Evolutionary conservation across 345 rosid species (phyloP), one percentile per base, ranked within the genome.

Genomic region (Erodium maritimum): DNA sequence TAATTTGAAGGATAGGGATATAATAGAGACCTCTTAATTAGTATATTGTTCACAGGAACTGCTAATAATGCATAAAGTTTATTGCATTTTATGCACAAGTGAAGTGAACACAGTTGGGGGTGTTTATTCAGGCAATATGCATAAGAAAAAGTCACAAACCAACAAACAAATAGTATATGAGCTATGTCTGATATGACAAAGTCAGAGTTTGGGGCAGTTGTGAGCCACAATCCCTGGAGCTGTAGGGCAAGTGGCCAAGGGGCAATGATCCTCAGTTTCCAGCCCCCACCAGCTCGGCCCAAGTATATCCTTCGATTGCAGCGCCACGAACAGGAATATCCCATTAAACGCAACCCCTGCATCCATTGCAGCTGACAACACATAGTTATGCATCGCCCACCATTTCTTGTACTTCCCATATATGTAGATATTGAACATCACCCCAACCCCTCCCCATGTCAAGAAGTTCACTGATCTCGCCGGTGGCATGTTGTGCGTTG

Each of bases 201-300:
- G 11, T 79, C 64, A 80, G 22, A 74, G 64, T 57, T 73, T 76
- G 5, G 91, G 86, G 57, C 96, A 88, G 12, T 84, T 88, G 5
- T 75, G 3, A 23, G 45, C 67, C 23, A 21, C 45, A 56, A 82
- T 72, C 57, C 91, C 95, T 3, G 87, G 82, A 14, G 82, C 86
- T 0, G 82, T 84, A 1, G 95, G 90, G 56, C 91, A 88, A 6
- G 23, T 55, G 0, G 90, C 90, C 72, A 88, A 56, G 6, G 68
- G 65, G 45, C 91, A 88, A 50, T 83, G 90, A 59, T 88, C 96
- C 8, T 52, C 24, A 5, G 56, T 55, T 7, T 62, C 57, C 52
- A 70, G 65, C 19, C 95, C 95, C 93, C 97, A 85, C 97, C 97
- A 87, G 0, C 61, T 64, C 34, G 90, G 84, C 17, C 90, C 85